Percentiles rank a stretch among this genome's conserved stretches.
Evolutionary conservation across 2,329 filamentous ascomycete species (phyloP).

Genomic region (Sodiomyces alkalinus): DNA sequence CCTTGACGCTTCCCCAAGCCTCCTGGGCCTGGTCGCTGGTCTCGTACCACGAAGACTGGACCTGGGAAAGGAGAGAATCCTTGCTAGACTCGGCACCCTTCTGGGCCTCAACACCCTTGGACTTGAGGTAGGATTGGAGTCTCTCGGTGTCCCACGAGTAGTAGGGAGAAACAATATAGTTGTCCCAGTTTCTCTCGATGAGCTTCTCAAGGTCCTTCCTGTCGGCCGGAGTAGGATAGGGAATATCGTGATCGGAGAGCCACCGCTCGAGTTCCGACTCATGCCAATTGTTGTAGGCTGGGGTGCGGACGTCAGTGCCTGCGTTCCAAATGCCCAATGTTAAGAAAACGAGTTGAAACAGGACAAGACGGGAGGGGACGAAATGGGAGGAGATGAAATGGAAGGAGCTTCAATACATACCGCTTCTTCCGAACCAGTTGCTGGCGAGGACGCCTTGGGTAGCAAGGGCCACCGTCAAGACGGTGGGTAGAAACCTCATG

Average conservation of each 20-base stretch:
- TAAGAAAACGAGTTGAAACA: not conserved
- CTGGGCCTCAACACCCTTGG: constrained; percentile 57
- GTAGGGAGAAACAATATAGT: constrained; percentile 60
- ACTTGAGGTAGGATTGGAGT: constrained; percentile 50
- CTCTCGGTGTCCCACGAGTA: constrained; percentile 59
- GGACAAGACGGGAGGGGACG: constrained; percentile 2
- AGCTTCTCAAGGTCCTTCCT: constrained; percentile 87
- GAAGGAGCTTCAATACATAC: constrained; percentile 50
- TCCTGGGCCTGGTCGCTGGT: constrained; percentile 61
- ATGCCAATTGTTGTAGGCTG: constrained; percentile 98
- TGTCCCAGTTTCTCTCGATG: constrained; percentile 83
- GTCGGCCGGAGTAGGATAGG: constrained; percentile 79
- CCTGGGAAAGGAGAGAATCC: constrained; percentile 51
- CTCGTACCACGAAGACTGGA: constrained; percentile 64
- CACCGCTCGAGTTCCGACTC: constrained; percentile 94
- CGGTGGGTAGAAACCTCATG: constrained; percentile 65
- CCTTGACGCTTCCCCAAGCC: constrained; percentile 57
- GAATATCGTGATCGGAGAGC: constrained; percentile 83
- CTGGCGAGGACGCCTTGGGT: constrained; percentile 55
- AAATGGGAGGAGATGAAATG: constrained; percentile 2
- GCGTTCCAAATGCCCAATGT: not conserved
- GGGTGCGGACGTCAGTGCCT: constrained; percentile 4
- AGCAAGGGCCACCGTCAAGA: constrained; percentile 58
- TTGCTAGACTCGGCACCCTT: constrained; percentile 51
- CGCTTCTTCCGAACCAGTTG: constrained; percentile 74